Evolutionary conservation across 768 basidiomycete species (phyloP).

Genomic region (Mycena crocata): DNA sequence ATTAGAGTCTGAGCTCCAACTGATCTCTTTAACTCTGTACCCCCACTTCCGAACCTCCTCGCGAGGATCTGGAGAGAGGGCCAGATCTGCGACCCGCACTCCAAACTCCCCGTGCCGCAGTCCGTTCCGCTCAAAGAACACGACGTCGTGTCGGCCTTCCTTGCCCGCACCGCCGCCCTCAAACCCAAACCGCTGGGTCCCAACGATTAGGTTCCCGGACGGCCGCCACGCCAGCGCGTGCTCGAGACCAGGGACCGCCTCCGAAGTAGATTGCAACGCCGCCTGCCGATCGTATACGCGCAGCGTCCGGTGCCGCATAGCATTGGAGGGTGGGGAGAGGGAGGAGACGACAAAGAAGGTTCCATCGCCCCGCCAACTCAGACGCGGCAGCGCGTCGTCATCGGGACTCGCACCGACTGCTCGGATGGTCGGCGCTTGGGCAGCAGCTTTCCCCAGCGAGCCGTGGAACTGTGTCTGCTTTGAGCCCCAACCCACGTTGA

Average conservation of each 20-base stretch:
- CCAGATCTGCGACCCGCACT: constrained; percentile 54
- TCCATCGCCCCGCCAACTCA: constrained; percentile 96
- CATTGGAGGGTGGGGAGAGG: constrained; percentile 58
- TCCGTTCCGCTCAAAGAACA: constrained; percentile 97
- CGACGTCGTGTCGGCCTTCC: constrained; percentile 81
- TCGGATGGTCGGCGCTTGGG: constrained; percentile 59
- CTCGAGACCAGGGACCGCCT: constrained; percentile 86
- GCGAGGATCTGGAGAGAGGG: constrained; percentile 48
- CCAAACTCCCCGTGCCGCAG: constrained; percentile 91
- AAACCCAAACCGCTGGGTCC: constrained; percentile 84
- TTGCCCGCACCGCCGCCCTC: constrained; percentile 76
- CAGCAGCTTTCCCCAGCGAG: constrained; percentile 88
- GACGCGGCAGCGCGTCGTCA: constrained; percentile 77
- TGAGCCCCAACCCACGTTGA: constrained; percentile 98
- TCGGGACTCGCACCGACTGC: constrained; percentile 68
- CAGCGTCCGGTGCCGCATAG: constrained; percentile 63
- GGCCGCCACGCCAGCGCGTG: constrained; percentile 87
- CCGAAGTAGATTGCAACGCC: constrained; percentile 84
- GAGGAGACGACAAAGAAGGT: constrained; percentile 89
- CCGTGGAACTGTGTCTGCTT: constrained; percentile 98
- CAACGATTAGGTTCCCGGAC: constrained; percentile 86
- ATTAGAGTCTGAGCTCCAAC: constrained; percentile 91
- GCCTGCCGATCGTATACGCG: constrained; percentile 84
- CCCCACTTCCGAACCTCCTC: constrained; percentile 62
- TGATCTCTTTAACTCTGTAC: constrained; percentile 79